These are phyloP conservation scores for Neckera pumila DNA, from an alignment of 225 moss, liverwort and hornwort species.

Conservation along the genomic window DNA sequence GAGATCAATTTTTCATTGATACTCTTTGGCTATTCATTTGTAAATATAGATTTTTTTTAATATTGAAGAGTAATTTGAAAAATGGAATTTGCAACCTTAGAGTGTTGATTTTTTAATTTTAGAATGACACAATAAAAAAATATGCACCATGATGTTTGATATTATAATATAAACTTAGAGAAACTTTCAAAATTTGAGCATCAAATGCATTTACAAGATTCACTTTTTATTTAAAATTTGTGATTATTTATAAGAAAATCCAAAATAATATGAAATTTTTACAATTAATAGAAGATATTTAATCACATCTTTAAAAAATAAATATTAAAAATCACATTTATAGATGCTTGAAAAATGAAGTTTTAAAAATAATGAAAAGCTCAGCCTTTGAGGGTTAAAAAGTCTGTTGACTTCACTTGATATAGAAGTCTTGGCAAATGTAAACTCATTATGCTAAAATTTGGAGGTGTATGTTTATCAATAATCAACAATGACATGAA, in stretches of 20 bases:
- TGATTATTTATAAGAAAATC: not conserved
- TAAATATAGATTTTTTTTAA: no score
- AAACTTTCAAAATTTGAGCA: not conserved
- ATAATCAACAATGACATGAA: no score
- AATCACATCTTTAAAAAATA: not conserved
- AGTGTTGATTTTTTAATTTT: not conserved
- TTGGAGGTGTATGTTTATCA: not conserved
- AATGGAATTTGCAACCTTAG: not conserved
- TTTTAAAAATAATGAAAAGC: not conserved
- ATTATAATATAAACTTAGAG: not conserved
- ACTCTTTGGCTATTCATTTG: no score
- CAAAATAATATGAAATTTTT: not conserved
- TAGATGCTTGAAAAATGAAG: not conserved
- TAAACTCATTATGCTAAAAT: not conserved
- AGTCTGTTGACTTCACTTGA: no score
- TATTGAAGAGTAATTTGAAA: not conserved
- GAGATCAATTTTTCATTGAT: no score
- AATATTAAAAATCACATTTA: not conserved
- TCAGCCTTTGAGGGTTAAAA: no score
- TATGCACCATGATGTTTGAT: not conserved
- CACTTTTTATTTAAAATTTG: not conserved
- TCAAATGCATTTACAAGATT: not conserved
- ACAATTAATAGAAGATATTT: not conserved
- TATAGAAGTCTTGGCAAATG: no score
- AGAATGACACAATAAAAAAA: not conserved